Conservation (phyloP, 371 early-diverging fungal genomes). For the Mortierella sp. region DNA sequence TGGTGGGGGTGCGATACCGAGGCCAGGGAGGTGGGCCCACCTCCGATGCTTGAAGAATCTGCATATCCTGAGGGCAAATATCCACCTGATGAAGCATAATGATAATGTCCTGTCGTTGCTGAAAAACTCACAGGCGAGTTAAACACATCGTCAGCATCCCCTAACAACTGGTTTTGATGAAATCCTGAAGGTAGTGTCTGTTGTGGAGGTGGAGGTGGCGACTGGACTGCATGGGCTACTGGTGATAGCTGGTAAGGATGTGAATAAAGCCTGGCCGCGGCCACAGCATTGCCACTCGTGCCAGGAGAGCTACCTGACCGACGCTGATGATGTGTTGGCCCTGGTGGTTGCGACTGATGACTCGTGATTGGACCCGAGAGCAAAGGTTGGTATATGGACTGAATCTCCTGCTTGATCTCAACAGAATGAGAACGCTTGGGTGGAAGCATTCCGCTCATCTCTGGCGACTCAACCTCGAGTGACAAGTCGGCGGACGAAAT, state of each 20-base stretch:
- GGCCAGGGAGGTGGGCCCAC: too few species aligned
- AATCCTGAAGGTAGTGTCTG: constrained; percentile 5
- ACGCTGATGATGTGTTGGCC: constrained; percentile 16
- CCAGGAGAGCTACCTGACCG: constrained; percentile 32
- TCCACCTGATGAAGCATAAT: constrained; percentile 10
- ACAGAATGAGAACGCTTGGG: constrained; percentile 31
- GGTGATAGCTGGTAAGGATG: constrained; percentile 18
- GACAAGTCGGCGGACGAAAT: constrained; percentile 26
- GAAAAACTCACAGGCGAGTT: constrained; percentile 16
- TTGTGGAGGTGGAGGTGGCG: constrained; percentile 5
- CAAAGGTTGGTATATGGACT: constrained; percentile 28
- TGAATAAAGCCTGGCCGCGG: constrained; percentile 12
- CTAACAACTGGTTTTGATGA: constrained; percentile 12
- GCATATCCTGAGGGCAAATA: too few species aligned
- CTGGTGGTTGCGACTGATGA: neutral
- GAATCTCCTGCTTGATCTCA: constrained; percentile 41
- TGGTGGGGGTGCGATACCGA: too few species aligned
- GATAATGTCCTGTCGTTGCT: constrained; percentile 11
- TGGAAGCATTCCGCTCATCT: constrained; percentile 8
- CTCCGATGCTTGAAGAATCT: neutral
- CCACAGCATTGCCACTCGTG: neutral
- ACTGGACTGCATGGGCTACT: constrained; percentile 1
- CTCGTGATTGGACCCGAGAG: constrained; percentile 11
- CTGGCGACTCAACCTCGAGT: constrained; percentile 20
- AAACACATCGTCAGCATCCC: constrained; percentile 30